Evolutionary conservation across 495 filamentous ascomycete genomes (phyloP).

Genomic region (Neurospora intermedia): DNA sequence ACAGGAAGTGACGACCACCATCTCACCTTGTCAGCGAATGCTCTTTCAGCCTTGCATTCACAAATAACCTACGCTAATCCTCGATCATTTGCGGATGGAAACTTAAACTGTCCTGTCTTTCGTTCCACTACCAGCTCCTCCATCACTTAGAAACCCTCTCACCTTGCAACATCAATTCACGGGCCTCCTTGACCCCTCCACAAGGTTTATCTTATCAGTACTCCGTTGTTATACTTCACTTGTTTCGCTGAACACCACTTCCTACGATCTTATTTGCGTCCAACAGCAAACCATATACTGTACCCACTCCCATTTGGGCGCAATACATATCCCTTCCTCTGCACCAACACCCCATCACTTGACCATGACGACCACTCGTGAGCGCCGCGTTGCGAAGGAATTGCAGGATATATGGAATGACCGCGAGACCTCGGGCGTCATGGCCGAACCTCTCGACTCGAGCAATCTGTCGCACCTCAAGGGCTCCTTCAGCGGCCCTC

Average conservation of each 20-base stretch:
- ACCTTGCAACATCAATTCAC: not conserved
- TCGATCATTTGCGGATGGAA: not conserved
- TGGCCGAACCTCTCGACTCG: slow-evolving; percentile 50
- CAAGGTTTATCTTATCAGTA: not conserved
- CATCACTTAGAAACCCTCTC: not conserved
- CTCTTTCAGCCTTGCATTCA: not conserved
- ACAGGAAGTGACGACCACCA: not conserved
- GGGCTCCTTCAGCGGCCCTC: slow-evolving; percentile 77
- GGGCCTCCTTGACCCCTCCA: not conserved
- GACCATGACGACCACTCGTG: slow-evolving; percentile 63
- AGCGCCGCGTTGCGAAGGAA: slow-evolving; percentile 85
- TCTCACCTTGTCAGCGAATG: not conserved
- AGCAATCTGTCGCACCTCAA: slow-evolving; percentile 73
- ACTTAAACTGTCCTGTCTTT: not conserved
- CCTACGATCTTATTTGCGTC: not conserved
- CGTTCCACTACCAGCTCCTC: not conserved
- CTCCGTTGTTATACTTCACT: not conserved
- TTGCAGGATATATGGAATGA: slow-evolving; percentile 78
- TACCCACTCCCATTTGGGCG: not conserved
- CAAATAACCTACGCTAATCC: not conserved
- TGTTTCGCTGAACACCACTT: not conserved
- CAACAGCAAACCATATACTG: not conserved
- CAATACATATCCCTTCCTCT: not conserved
- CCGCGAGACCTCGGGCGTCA: slow-evolving; percentile 55
- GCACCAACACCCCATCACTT: not conserved